phyloP scores from a whole-genome alignment of 1,284 basidiomycete species.

The Megacollybia platyphylla region DNA sequence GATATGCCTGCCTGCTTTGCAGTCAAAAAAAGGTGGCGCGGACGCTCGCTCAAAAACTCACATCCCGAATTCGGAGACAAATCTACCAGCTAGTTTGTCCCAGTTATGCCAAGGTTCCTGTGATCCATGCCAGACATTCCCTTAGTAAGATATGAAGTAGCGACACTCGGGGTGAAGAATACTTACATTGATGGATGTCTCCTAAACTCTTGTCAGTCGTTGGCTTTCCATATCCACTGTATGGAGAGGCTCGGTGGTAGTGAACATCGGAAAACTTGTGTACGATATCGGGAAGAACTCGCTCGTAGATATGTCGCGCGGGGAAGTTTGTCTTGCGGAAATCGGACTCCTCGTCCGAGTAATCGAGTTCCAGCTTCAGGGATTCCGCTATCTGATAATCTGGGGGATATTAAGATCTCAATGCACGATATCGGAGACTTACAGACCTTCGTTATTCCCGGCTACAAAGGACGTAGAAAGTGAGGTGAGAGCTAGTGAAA shows the following conservation, averaged over 20 bases:
- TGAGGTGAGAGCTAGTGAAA: background rate
- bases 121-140: conserved; percentile 86
- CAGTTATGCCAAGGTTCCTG: conserved; percentile 79
- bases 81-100: conserved; percentile 51
- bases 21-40: background rate
- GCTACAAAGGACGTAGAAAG: too few species aligned
- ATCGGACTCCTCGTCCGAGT: conserved; percentile 69
- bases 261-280: conserved; percentile 47
- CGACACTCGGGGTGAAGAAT: background rate
- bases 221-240: conserved; percentile 66
- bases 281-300: conserved; percentile 65
- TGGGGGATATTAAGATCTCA: conserved; percentile 80
- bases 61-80: conserved; percentile 87
- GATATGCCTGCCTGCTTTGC: conserved; percentile 60
- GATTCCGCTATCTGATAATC: conserved; percentile 79
- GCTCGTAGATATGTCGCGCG: conserved; percentile 80
- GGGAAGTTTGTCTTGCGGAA: conserved; percentile 79
- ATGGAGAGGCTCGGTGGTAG: conserved; percentile 80
- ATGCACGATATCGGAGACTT: background rate
- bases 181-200: conserved; percentile 76
- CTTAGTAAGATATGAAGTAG: conserved; percentile 18
- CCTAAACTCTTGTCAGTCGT: conserved; percentile 70
- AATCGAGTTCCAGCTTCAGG: conserved; percentile 65
- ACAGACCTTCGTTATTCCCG: too few species aligned
- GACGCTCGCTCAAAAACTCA: conserved; percentile 19